phyloP scores from a whole-genome alignment of 2,329 filamentous ascomycete genomes.

The Drechslerella stenobrocha region DNA sequence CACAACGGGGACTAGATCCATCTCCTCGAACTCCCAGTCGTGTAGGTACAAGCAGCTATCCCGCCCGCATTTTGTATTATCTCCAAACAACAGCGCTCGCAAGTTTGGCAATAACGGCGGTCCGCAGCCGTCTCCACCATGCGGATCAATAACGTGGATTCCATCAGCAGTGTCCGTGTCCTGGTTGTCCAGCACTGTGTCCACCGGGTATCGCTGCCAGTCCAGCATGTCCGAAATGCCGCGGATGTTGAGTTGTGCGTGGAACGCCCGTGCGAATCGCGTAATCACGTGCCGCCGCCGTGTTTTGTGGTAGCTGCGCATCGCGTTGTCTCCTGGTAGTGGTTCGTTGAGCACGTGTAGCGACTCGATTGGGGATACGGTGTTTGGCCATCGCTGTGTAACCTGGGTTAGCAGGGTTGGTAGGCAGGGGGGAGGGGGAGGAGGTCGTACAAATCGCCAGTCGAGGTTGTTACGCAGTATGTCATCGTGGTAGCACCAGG shows the following conservation, averaged over 20 bases:
- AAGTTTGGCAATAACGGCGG: slow-evolving; percentile 27
- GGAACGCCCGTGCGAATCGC: slow-evolving; percentile 29
- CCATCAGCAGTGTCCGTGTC: neutral
- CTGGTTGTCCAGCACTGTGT: neutral
- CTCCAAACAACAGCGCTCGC: slow-evolving; percentile 23
- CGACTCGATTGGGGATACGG: slow-evolving; percentile 25
- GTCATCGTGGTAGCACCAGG: slow-evolving; percentile 3
- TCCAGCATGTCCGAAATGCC: slow-evolving; percentile 9
- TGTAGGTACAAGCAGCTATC: slow-evolving; percentile 41
- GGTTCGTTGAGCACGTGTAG: slow-evolving; percentile 44
- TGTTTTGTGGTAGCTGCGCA: slow-evolving; percentile 27
- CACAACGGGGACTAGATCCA: slow-evolving; percentile 37
- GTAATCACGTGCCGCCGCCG: slow-evolving; percentile 36
- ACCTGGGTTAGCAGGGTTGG: neutral
- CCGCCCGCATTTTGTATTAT: slow-evolving; percentile 41
- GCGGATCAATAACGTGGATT: too few relatives aligned
- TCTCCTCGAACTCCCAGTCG: slow-evolving; percentile 45
- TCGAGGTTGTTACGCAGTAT: slow-evolving; percentile 21
- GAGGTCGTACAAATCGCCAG: slow-evolving; percentile 34
- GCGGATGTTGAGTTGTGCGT: slow-evolving; percentile 37
- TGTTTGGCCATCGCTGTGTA: slow-evolving; percentile 31
- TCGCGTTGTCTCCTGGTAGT: slow-evolving; percentile 16
- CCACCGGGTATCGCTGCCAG: too few relatives aligned
- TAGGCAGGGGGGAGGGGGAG: neutral
- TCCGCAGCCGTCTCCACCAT: neutral